Base-by-base conservation (phyloP, 345 rosid species). In the Turnera subulata region DNA sequence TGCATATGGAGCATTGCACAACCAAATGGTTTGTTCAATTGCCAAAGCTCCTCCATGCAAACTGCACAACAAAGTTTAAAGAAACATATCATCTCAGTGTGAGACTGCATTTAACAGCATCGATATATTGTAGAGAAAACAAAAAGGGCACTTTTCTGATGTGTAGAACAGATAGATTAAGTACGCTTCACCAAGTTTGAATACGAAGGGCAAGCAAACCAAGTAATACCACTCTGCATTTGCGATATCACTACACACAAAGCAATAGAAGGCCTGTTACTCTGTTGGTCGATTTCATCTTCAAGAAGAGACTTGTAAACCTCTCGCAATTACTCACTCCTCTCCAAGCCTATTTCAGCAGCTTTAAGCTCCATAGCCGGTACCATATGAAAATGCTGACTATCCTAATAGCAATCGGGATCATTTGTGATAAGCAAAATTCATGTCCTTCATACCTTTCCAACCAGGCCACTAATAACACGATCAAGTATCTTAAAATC, bases 381-480 rank as follows among this genome's bases (percentile, higher is more conserved):
- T 58, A 82, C 55, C 6, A 63, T 16, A 46, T 13, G 12, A 39
- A 54, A 42, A 20, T 10, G 10, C 5, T 11, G 19, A 8, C 20
- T 17, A 12, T 6, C 9, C 24, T 22, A 17, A 62, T 6, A 26
- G 18, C n/a, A 50, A 12, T 23, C 11, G 17, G 21, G 22, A 10
- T 58, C 17, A 43, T 11, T 46, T 13, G 54, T 19, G 6, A 18
- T 2, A 17, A 50, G 15, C 3, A 40, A 18, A 14, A 49, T 46
- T 55, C 2, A 43, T 32, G 42, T 35, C 46, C 46, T 33, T 21
- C 76, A 57, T 84, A 92, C 98, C 89, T 88, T 72, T 18, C 96
- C 95, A 6, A 84, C 85, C 67, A 88, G 93, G 69, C 98, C 98
- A 46, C 74, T 54, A 63, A 95, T 92, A 64, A 89, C 91, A 54